These are phyloP conservation scores for Angomonas ambiguus DNA, from an alignment of 208 protist species.

Conservation along the genomic window DNA sequence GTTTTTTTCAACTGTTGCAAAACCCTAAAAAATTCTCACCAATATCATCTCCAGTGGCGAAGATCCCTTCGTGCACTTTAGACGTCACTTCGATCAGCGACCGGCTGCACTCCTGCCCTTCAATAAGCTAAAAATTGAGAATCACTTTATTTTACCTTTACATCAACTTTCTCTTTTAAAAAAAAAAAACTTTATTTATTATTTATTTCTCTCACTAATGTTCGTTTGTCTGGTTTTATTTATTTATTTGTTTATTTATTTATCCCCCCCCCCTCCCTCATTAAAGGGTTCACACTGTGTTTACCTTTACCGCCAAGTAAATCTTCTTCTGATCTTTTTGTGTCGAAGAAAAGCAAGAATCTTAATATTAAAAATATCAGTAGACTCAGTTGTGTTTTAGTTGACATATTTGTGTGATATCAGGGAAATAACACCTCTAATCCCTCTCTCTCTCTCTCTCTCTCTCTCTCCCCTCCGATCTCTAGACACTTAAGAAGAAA, in stretches of 20 bases:
- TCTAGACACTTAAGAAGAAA: conserved; percentile 8
- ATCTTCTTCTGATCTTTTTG: too few species aligned
- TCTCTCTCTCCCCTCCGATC: conserved; percentile 3
- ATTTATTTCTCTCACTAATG: neutral
- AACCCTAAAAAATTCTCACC: conserved; percentile 13
- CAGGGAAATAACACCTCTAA: too few species aligned
- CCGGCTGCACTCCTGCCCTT: conserved; percentile 6
- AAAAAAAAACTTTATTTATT: conserved; percentile 15
- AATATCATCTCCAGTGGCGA: neutral
- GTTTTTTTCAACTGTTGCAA: conserved; percentile 32
- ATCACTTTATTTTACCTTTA: too few species aligned
- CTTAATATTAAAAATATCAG: too few species aligned
- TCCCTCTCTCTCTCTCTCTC: conserved; percentile 2
- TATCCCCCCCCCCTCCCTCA: too few species aligned
- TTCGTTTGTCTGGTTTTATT: neutral
- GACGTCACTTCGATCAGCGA: neutral
- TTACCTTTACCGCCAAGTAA: neutral
- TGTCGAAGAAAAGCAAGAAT: too few species aligned
- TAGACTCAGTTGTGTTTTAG: too few species aligned
- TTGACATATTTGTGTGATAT: too few species aligned
- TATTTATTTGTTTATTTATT: neutral
- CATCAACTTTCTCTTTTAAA: conserved; percentile 21
- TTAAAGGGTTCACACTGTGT: neutral
- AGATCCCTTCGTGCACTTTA: neutral
- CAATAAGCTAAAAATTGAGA: too few species aligned